Evolutionary conservation across 306 rosid species (phyloP).

Genomic region (Dalbergia oliveri): DNA sequence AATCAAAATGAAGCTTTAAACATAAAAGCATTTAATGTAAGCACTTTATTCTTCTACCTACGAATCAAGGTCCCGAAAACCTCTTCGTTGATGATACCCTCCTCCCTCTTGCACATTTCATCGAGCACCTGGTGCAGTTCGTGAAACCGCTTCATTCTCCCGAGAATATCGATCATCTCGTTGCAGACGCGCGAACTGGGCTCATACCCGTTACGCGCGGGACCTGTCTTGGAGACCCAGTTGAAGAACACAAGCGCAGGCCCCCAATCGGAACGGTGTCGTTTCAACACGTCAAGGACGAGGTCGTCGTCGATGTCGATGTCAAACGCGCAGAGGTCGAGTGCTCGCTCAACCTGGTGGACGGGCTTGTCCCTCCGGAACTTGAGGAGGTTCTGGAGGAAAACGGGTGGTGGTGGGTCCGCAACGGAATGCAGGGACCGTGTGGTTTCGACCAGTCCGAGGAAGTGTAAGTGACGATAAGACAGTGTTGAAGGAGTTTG

Average conservation of each 20-base stretch:
- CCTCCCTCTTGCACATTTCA: conserved; percentile 68
- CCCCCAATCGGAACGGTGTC: conserved; percentile 81
- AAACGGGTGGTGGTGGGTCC: conserved; percentile 35
- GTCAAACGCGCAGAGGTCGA: conserved; percentile 53
- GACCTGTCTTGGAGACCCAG: conserved; percentile 61
- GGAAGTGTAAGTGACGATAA: background rate
- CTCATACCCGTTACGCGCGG: conserved; percentile 15
- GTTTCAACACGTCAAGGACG: conserved; percentile 66
- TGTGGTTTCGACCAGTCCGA: conserved; percentile 14
- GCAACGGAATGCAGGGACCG: conserved; percentile 47
- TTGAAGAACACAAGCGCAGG: conserved; percentile 68
- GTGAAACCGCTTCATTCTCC: conserved; percentile 62
- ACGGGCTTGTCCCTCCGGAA: conserved; percentile 68
- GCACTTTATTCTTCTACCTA: conserved; percentile 22
- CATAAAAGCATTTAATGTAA: too few species aligned
- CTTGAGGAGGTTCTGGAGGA: conserved; percentile 67
- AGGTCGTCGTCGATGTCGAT: conserved; percentile 54
- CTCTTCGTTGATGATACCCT: conserved; percentile 55
- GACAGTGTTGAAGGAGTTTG: background rate
- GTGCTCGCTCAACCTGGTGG: conserved; percentile 65
- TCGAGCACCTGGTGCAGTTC: conserved; percentile 71
- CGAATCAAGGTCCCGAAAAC: conserved; percentile 59
- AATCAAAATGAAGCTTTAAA: too few species aligned
- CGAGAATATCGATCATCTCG: conserved; percentile 69
- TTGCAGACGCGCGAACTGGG: conserved; percentile 64